Evolutionary conservation across 805 yeast species (phyloP), one percentile per base, ranked within the genome.

Genomic region (Metschnikowia cubensis): DNA sequence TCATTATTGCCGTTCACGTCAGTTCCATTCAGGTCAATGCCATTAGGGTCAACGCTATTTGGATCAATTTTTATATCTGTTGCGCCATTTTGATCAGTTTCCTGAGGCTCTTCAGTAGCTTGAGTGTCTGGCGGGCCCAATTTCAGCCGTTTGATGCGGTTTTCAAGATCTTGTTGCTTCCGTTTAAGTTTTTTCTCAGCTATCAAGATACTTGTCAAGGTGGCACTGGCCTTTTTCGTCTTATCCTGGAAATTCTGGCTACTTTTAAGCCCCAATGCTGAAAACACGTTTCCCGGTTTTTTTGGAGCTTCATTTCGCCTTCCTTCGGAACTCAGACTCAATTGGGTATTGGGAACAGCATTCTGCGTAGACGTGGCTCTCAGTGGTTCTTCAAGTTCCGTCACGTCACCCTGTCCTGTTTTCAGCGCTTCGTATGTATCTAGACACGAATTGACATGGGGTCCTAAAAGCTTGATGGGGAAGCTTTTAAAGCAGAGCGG

Each of bases 361-460:
- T 18, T 32, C 18, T 18, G 31, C 14, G 29, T 18, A 14, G 33
- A 20, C 4, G 22, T 14, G 17, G 33, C 7, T 11, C 2, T 11
- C 21, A 1, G 39, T 20, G 33, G 8, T 20, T 42, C 45, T 20
- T 42, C 45, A 20, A 22, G 8, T 18, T 38, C 41, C 31, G n/a
- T 7, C 13, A 20, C 36, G 6, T 42, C 45, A 32, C 36, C 20
- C 2, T 34, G 32, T 3, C 15, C 34, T 15, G 36, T 15, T 17
- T 50, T 35, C 46, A 51, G 42, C 32, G 34, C 31, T 29, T 64
- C 71, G 17, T 57, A 63, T 5, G 59, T 58, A 49, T 73, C 78
- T 48, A 73, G 61, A 49, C 78, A 73, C 14, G 59, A 47, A 48
- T 73, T 73, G 13, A 72, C 78, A 48, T 73, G 78, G 20, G 68